Conservation (phyloP, 352 stramenopile species). For the Globisporangium radiosum region DNA sequence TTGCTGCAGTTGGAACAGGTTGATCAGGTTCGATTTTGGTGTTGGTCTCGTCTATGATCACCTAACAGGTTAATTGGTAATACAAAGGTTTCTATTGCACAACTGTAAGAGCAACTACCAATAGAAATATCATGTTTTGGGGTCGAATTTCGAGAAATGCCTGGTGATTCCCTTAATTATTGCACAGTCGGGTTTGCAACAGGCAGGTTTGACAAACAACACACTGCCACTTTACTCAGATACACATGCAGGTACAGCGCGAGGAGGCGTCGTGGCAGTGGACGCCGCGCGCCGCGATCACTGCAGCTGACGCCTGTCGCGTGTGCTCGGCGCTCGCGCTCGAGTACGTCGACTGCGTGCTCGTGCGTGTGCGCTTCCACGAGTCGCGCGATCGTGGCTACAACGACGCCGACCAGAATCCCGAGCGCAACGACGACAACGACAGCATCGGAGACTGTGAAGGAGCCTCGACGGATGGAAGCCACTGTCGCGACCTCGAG, state of each 20-base stretch:
- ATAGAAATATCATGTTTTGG: no score
- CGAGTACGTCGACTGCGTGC: constrained; percentile 35
- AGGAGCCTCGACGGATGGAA: no score
- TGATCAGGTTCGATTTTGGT: not conserved
- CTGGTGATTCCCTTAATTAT: not conserved
- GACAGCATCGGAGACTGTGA: not conserved
- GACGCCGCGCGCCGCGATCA: constrained; percentile 30
- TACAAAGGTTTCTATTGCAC: no score
- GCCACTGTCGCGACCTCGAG: constrained; percentile 25
- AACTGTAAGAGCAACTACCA: no score
- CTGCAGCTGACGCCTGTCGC: constrained; percentile 24
- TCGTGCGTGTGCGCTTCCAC: constrained; percentile 31
- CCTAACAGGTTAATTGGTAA: no score
- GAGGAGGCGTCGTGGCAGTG: constrained; percentile 36
- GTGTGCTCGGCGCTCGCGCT: constrained; percentile 39
- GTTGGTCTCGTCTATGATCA: not conserved
- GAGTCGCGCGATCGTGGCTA: not conserved
- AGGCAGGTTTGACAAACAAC: not conserved
- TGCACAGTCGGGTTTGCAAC: not conserved
- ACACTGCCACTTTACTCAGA: not conserved
- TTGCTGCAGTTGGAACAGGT: no score
- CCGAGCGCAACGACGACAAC: constrained; percentile 15
- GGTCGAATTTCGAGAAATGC: no score
- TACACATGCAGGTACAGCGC: constrained; percentile 28
- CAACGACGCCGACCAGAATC: constrained; percentile 8